Conservation (phyloP, 768 basidiomycete species). For the Lentinula sp. region DNA sequence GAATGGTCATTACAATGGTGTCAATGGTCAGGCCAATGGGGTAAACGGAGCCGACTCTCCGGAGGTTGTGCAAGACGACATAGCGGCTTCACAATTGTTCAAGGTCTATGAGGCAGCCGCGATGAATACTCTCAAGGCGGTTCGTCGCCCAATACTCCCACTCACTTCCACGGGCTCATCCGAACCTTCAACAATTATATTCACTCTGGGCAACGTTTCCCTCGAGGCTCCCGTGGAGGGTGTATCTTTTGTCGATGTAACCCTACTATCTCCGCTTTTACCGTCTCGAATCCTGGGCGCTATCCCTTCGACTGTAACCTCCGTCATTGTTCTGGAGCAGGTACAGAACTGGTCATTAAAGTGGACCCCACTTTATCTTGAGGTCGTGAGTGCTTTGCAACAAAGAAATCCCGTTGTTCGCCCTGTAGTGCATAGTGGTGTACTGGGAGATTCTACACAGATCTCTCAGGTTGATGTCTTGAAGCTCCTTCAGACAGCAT, state of each 20-base stretch:
- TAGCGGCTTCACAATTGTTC: conserved; percentile 25
- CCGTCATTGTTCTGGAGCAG: conserved; percentile 81
- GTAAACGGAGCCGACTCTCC: conserved; percentile 6
- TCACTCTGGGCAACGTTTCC: conserved; percentile 56
- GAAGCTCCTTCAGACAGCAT: conserved; percentile 42
- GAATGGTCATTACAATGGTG: conserved; percentile 16
- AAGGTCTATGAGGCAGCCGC: conserved; percentile 65
- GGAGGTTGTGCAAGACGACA: conserved; percentile 13
- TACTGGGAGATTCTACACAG: conserved; percentile 46
- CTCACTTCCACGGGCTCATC: conserved; percentile 43
- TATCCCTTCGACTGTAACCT: conserved; percentile 57
- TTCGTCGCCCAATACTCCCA: conserved; percentile 57
- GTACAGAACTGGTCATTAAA: conserved; percentile 69
- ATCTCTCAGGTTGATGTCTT: conserved; percentile 38
- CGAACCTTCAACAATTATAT: conserved; percentile 60
- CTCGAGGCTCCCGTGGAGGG: conserved; percentile 43
- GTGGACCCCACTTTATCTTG: conserved; percentile 85
- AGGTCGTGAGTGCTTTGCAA: conserved; percentile 70
- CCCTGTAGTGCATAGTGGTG: conserved; percentile 54
- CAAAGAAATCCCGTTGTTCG: conserved; percentile 40
- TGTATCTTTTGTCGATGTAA: conserved; percentile 57
- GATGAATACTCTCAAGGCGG: conserved; percentile 54
- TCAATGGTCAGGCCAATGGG: conserved; percentile 15
- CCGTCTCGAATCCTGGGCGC: conserved; percentile 45
- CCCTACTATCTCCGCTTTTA: conserved; percentile 69